Percentiles rank a stretch among this genome's conserved stretches.
phyloP scores from a whole-genome alignment of 2,329 filamentous ascomycete species.

The Parafenestella ontariensis region DNA sequence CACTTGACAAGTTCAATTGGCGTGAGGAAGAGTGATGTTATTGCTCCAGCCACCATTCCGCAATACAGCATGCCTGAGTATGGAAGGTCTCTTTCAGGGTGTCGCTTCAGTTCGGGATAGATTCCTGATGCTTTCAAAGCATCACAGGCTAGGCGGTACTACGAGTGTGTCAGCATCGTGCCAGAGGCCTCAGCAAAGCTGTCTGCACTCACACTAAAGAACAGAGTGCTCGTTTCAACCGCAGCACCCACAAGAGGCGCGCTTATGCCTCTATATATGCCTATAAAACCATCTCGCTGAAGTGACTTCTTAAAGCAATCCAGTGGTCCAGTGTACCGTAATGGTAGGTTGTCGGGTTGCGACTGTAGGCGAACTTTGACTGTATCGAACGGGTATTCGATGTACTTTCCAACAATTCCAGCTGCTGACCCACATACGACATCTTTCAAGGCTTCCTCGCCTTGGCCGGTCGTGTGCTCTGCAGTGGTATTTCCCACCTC shows the following conservation, averaged over 20 bases:
- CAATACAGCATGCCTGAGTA: constrained; percentile 78
- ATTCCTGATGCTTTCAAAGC: constrained; percentile 68
- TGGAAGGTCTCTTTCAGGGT: constrained; percentile 65
- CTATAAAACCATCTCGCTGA: constrained; percentile 76
- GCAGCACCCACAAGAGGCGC: constrained; percentile 91
- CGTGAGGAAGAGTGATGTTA: constrained; percentile 89
- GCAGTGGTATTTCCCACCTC: constrained; percentile 19
- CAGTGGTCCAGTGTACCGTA: constrained; percentile 82
- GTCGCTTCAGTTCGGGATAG: constrained; percentile 53
- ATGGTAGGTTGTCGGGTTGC: constrained; percentile 83
- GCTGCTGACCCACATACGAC: constrained; percentile 89
- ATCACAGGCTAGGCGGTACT: constrained; percentile 61
- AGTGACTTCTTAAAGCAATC: constrained; percentile 94
- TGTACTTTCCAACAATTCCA: constrained; percentile 90
- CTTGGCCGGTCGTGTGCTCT: constrained; percentile 49
- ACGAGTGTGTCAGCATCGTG: constrained; percentile 24
- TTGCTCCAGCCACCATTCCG: constrained; percentile 84
- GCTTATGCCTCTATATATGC: constrained; percentile 90
- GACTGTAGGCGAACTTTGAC: constrained; percentile 97
- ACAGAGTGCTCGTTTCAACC: constrained; percentile 88
- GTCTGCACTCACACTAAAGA: constrained; percentile 70
- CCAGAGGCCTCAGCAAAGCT: background rate
- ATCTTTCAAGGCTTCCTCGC: constrained; percentile 79
- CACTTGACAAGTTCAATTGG: constrained; percentile 98
- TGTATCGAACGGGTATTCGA: constrained; percentile 98